Evolutionary conservation across 148 eudicot species (phyloP).

Genomic region (Suaeda aralocaspica): DNA sequence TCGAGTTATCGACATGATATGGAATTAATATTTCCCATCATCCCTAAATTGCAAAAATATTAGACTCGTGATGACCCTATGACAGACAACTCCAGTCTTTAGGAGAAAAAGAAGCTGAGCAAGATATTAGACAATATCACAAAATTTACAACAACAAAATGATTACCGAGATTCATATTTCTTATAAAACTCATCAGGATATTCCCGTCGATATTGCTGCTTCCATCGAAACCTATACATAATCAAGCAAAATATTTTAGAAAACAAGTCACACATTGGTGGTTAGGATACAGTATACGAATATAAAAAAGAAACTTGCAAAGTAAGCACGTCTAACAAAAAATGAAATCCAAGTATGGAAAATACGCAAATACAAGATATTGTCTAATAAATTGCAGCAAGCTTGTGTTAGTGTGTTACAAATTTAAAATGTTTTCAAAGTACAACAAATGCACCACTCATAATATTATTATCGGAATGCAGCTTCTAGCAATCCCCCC

Average conservation of each 20-base stretch:
- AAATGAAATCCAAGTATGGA: neutral
- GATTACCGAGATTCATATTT: constrained; percentile 72
- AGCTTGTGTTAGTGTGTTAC: too few relatives aligned
- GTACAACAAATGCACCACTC: neutral
- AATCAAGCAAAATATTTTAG: constrained; percentile 8
- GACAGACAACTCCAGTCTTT: neutral
- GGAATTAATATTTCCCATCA: neutral
- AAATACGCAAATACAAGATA: neutral
- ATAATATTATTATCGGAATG: neutral
- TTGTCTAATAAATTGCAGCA: neutral
- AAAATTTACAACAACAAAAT: neutral
- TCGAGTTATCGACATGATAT: neutral
- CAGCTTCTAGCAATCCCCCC: neutral
- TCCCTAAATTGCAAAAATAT: neutral
- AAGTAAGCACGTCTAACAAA: neutral
- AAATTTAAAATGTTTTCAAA: neutral
- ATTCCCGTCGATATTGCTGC: constrained; percentile 68
- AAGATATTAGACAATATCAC: neutral
- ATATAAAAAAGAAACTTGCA: too few relatives aligned
- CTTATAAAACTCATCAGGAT: constrained; percentile 75
- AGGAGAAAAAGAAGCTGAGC: neutral
- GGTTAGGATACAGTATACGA: too few relatives aligned
- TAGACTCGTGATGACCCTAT: neutral
- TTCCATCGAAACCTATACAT: constrained; percentile 73
- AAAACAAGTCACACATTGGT: too few relatives aligned